These are phyloP conservation scores for Asterionellopsis glacialis DNA, from an alignment of 108 stramenopile genomes.

Conservation along the genomic window DNA sequence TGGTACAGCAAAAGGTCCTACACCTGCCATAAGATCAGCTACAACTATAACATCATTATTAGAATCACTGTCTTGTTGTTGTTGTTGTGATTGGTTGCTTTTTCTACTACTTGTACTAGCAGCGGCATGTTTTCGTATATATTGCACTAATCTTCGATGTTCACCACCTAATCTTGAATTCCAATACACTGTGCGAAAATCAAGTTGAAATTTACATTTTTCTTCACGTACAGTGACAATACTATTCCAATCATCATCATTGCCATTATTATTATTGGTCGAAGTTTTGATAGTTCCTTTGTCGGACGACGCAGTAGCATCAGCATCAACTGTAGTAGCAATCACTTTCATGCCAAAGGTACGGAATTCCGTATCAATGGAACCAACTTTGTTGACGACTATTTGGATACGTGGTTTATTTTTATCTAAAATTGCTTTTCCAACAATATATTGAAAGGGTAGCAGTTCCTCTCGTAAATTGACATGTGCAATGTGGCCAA, in stretches of 20 bases:
- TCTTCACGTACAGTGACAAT: conserved; percentile 83
- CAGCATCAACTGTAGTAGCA: no score
- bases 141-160: conserved; percentile 81
- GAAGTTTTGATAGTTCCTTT: background rate
- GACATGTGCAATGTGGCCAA: conserved; percentile 94
- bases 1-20: conserved; percentile 98
- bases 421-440: conserved; percentile 91
- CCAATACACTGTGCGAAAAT: conserved; percentile 97
- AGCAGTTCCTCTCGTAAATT: conserved; percentile 86
- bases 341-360: conserved; percentile 97
- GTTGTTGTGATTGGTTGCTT: no score
- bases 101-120: background rate
- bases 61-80: background rate
- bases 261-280: background rate
- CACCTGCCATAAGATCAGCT: conserved; percentile 93
- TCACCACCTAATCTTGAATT: conserved; percentile 90
- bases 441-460: conserved; percentile 90
- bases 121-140: conserved; percentile 41
- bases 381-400: conserved; percentile 94
- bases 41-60: conserved; percentile 40
- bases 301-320: conserved; percentile 21
- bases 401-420: conserved; percentile 75
- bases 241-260: conserved; percentile 25
- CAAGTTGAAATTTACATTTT: conserved; percentile 81
- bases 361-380: conserved; percentile 88